Evolutionary conservation across 345 rosid species (phyloP).

Genomic region (Carallia brachiata): DNA sequence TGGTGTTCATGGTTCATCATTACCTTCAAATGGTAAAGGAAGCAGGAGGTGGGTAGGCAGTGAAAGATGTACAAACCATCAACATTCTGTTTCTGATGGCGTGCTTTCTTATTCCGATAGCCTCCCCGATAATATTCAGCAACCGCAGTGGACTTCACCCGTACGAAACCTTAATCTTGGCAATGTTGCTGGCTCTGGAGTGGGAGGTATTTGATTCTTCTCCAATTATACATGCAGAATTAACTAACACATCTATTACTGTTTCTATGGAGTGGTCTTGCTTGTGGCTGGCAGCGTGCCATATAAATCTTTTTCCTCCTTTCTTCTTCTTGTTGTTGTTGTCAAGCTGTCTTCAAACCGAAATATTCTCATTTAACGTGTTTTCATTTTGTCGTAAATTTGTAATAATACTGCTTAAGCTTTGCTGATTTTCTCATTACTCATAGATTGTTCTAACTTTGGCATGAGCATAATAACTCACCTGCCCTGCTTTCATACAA

Average conservation of each 20-base stretch:
- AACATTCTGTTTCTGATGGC: slow-evolving; percentile 71
- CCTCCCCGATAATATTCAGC: slow-evolving; percentile 50
- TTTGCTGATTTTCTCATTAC: no score
- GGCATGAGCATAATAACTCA: no score
- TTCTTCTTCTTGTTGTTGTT: neutral
- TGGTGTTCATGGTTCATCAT: slow-evolving; percentile 43
- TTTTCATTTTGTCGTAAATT: no score
- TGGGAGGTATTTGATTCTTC: slow-evolving; percentile 36
- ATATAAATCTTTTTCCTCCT: neutral
- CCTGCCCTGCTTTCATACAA: no score
- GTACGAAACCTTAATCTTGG: slow-evolving; percentile 40
- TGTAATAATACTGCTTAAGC: no score
- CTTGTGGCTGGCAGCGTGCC: neutral
- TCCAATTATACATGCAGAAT: neutral
- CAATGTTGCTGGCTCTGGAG: slow-evolving; percentile 40
- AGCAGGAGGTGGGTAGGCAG: slow-evolving; percentile 53
- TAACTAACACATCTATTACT: neutral
- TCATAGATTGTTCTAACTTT: no score
- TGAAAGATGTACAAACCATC: slow-evolving; percentile 44
- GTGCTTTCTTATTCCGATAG: slow-evolving; percentile 55
- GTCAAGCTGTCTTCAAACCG: neutral
- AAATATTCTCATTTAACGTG: no score
- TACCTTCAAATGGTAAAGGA: slow-evolving; percentile 43
- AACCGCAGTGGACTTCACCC: slow-evolving; percentile 61
- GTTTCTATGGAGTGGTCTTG: neutral